Evolutionary conservation across 306 rosid species (phyloP).

Genomic region (Gillenia trifoliata): DNA sequence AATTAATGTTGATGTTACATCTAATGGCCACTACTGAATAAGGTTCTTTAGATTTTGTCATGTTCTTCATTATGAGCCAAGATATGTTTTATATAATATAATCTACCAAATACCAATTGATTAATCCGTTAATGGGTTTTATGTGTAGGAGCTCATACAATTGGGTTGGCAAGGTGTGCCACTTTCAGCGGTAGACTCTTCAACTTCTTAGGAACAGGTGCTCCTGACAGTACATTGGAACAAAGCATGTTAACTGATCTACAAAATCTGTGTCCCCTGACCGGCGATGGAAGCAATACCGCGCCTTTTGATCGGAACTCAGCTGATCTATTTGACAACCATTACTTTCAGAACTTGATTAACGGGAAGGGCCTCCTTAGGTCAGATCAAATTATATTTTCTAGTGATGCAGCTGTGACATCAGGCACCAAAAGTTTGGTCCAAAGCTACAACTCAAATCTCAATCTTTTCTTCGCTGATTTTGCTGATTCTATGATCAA

Average conservation of each 20-base stretch:
- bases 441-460: conserved; percentile 37
- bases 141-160: conserved; percentile 71
- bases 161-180: conserved; percentile 65
- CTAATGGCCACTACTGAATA: background rate
- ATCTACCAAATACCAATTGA: background rate
- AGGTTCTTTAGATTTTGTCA: background rate
- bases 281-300: conserved; percentile 55
- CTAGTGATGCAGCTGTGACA: conserved; percentile 37
- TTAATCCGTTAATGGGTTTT: background rate
- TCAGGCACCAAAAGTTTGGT: conserved; percentile 49
- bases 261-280: conserved; percentile 58
- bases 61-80: background rate
- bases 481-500: conserved; percentile 69
- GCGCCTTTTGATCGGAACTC: conserved; percentile 65
- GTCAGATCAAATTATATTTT: conserved; percentile 69
- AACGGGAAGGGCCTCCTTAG: conserved; percentile 57
- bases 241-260: conserved; percentile 42
- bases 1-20: background rate
- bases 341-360: conserved; percentile 64
- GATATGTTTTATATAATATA: background rate
- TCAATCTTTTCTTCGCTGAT: conserved; percentile 44
- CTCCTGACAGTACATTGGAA: conserved; percentile 58
- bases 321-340: conserved; percentile 70
- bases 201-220: conserved; percentile 62
- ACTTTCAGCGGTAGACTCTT: conserved; percentile 61